Evolutionary conservation across 306 rosid genomes (phyloP).

Genomic region (Castanea mollissima): DNA sequence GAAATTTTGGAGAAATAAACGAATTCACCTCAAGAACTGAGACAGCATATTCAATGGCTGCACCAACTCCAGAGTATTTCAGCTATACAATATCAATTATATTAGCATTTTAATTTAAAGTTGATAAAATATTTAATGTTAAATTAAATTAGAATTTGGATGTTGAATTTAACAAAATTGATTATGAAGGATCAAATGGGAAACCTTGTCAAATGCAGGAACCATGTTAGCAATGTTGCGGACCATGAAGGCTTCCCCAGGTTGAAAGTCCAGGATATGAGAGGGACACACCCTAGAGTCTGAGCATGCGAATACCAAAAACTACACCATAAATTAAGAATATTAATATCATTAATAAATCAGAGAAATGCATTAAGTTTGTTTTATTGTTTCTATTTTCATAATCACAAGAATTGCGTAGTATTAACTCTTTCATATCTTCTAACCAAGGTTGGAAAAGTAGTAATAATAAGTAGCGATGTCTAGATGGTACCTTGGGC

Average conservation of each 20-base stretch:
- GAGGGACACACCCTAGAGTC: constrained; percentile 79
- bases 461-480: not conserved
- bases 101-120: not conserved
- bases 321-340: constrained; percentile 22
- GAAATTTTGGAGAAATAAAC: not conserved
- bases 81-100: constrained; percentile 19
- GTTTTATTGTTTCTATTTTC: not conserved
- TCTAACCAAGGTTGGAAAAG: no score
- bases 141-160: not conserved
- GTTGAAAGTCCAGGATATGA: constrained; percentile 45
- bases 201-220: constrained; percentile 60
- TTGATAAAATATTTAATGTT: not conserved
- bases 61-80: constrained; percentile 57
- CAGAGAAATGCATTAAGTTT: not conserved
- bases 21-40: constrained; percentile 34
- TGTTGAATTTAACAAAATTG: no score
- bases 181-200: no score
- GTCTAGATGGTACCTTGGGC: constrained; percentile 43
- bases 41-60: constrained; percentile 60
- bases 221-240: constrained; percentile 72
- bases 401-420: not conserved
- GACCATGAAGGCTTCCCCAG: constrained; percentile 67
- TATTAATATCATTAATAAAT: not conserved
- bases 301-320: constrained; percentile 68
- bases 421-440: not conserved